Conservation (phyloP, 164 flowering plant genomes). For the Malania oleifera region DNA sequence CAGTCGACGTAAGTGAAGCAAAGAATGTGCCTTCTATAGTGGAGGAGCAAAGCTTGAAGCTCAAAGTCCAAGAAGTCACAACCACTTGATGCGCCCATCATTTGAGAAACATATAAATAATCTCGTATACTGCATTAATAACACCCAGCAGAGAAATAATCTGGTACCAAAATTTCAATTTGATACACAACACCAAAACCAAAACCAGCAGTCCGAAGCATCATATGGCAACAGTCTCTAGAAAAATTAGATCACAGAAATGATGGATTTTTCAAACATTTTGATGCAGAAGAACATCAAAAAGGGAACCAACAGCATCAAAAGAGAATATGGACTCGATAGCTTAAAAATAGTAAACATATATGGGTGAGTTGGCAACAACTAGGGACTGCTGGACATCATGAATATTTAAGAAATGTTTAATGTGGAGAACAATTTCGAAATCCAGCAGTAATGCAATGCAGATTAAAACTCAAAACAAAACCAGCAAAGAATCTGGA, state of each 20-base stretch:
- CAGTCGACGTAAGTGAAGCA: not conserved
- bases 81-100: constrained; percentile 7
- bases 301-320: not conserved
- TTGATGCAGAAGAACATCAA: not conserved
- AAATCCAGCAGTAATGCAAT: no score
- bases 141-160: not conserved
- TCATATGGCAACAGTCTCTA: not conserved
- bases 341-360: no score
- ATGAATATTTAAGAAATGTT: no score
- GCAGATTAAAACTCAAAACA: no score
- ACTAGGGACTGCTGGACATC: not conserved
- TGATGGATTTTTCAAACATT: not conserved
- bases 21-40: constrained; percentile 5
- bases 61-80: constrained; percentile 2
- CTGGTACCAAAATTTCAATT: not conserved
- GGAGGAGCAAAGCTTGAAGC: constrained; percentile 5
- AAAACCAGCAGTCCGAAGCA: constrained; percentile 5
- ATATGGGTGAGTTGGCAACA: no score
- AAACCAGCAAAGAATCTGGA: no score
- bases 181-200: constrained; percentile 1
- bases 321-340: not conserved
- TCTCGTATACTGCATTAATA: no score
- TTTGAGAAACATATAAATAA: not conserved
- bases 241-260: not conserved
- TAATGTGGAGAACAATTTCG: no score